Percentiles rank a stretch among this genome's conserved stretches.
Conservation (phyloP, 2,329 filamentous ascomycete genomes). For the Verticillium longisporum region DNA sequence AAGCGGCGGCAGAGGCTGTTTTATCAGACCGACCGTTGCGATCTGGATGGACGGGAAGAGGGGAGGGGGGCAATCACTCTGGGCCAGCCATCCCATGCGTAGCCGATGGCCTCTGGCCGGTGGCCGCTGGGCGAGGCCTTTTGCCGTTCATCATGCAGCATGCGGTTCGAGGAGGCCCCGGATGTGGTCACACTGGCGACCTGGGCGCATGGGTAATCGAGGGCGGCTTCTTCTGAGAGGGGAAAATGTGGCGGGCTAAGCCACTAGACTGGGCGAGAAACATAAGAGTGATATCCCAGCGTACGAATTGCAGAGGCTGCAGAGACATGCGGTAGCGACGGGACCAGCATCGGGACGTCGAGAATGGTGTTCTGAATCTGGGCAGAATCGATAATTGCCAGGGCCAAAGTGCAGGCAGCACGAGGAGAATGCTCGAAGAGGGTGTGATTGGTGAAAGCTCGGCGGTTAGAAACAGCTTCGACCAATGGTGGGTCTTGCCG, state of each 20-base stretch:
- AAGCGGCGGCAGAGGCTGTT: not conserved
- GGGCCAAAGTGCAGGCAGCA: not conserved
- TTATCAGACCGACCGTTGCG: not conserved
- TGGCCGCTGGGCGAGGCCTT: not conserved
- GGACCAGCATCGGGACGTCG: not conserved
- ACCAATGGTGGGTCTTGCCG: conserved; percentile 26
- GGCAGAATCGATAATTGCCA: not conserved
- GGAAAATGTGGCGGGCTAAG: not conserved
- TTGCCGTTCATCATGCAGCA: not conserved
- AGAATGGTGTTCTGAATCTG: not conserved
- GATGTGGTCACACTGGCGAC: not conserved
- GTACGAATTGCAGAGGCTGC: not conserved
- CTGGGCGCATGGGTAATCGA: not conserved
- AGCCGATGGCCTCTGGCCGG: not conserved
- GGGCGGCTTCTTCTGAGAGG: not conserved
- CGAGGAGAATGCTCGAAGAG: not conserved
- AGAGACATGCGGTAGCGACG: not conserved
- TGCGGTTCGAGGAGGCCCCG: not conserved
- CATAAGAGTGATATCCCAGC: not conserved
- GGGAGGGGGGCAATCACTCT: not conserved
- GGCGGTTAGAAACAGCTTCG: conserved; percentile 29
- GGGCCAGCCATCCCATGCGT: not conserved
- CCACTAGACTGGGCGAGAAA: not conserved
- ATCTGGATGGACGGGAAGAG: not conserved
- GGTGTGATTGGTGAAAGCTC: conserved; percentile 18